phyloP scores from a whole-genome alignment of 2,329 filamentous ascomycete genomes.

The Fusarium bulbicola region DNA sequence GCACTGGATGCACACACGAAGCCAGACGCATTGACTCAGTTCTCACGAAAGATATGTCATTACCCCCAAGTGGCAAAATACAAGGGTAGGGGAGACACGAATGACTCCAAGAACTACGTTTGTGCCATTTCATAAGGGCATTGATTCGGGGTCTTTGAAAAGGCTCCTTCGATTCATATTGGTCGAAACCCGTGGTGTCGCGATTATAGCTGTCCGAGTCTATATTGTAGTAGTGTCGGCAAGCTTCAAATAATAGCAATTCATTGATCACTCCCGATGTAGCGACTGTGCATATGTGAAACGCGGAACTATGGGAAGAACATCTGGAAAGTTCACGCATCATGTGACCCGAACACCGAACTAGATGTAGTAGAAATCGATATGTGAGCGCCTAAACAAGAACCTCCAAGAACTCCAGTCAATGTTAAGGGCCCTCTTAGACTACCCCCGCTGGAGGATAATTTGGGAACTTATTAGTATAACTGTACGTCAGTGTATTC shows the following conservation, averaged over 20 bases:
- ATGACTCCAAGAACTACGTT: not conserved
- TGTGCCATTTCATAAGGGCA: not conserved
- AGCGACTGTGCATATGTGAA: not conserved
- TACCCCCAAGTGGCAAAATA: not conserved
- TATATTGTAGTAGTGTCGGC: fast-evolving
- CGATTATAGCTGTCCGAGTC: not conserved
- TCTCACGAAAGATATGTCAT: not conserved
- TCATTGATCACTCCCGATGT: fast-evolving
- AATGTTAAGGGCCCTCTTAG: no score
- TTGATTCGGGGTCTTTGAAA: fast-evolving
- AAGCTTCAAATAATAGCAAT: not conserved
- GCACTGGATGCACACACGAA: not conserved
- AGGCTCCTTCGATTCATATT: fast-evolving
- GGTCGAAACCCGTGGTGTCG: fast-evolving
- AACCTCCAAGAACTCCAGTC: fast-evolving
- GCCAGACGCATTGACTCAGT: not conserved
- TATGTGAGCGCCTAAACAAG: no score
- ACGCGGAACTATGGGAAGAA: not conserved
- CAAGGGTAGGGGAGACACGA: not conserved
- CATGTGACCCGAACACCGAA: not conserved
- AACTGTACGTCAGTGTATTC: not conserved
- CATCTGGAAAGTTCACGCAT: fast-evolving
- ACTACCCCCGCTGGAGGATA: no score
- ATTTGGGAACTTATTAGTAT: no score
- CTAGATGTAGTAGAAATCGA: no score